Evolutionary conservation across 2,329 filamentous ascomycete genomes (phyloP), one percentile per base, ranked within the genome.

Genomic region (Monosporascus cannonballus): DNA sequence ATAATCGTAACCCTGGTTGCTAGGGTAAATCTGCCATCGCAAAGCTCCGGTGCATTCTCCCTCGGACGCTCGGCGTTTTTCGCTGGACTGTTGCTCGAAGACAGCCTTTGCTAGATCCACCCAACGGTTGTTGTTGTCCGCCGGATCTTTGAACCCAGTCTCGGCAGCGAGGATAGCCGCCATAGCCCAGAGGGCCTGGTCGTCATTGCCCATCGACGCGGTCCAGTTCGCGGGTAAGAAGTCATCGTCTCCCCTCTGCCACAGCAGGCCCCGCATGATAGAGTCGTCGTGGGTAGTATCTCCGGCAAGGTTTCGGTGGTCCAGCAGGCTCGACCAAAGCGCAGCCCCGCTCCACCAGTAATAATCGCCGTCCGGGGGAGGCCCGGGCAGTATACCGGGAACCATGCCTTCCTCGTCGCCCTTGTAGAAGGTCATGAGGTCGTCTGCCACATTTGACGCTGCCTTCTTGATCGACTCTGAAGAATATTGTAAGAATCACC

Each of bases 1-100:
- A 60, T 73, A 75, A 48, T 71, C 61, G 48, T 71, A 73, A n/a
- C 83, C 83, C 15, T 67, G 72, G 61, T 83, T 83, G 59, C 72
- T 75, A 2, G 75, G 67, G 66, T 75, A 84, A 42, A 87, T 79
- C 68, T 87, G 83, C 85, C 85, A 88, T 56, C 79, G 77, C 56
- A 88, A 63, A 7, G 83, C 84, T 49, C 83, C 84, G 39, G 70
- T 71, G 62, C 85, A 88, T 11, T 54, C 30, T 2, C 74, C 74
- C 0, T 65, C 56, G 0, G 65, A 70, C 56, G 85, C 77, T 73
- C 81, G 84, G 24, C 61, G 57, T 8, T 6, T 36, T 8, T 49
- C 47, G n/a, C 60, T 59, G 2, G 74, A 74, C 61, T 86, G 81
- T 2, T 76, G 77, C 59, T 85, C 80, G 61, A 85, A 87, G 0